phyloP scores from a whole-genome alignment of 2,329 filamentous ascomycete genomes.

The Aspergillus ruber region DNA sequence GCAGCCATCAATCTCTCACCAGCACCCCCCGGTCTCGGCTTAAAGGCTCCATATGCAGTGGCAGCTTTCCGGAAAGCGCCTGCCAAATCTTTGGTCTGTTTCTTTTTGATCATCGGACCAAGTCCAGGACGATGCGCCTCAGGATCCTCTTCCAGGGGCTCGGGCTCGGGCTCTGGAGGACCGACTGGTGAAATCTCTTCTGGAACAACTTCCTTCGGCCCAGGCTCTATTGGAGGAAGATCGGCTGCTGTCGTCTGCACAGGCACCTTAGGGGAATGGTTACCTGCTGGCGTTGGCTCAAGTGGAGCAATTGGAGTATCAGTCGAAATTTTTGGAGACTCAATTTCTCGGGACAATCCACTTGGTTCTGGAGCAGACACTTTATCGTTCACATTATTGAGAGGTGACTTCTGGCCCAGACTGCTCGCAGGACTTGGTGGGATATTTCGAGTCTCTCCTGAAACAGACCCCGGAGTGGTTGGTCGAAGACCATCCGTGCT shows the following conservation, averaged over 20 bases:
- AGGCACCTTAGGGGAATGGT: conserved; percentile 17
- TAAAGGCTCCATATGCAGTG: conserved; percentile 65
- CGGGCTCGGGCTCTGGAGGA: conserved; percentile 9
- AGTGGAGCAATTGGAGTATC: conserved; percentile 12
- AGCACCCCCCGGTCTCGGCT: conserved; percentile 79
- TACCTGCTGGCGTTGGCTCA: conserved; percentile 8
- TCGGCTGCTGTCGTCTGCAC: conserved; percentile 4
- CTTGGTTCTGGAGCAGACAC: conserved; percentile 30
- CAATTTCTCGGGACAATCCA: conserved; percentile 25
- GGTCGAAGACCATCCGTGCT: conserved; percentile 24
- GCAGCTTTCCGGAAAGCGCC: conserved; percentile 75
- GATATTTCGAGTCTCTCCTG: conserved; percentile 15
- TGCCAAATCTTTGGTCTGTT: conserved; percentile 65
- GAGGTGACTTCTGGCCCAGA: conserved; percentile 22
- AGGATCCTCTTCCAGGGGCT: conserved; percentile 41
- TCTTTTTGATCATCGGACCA: conserved; percentile 84
- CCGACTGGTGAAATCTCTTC: conserved; percentile 9
- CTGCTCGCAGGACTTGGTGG: conserved; percentile 18
- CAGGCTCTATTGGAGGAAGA: conserved; percentile 4
- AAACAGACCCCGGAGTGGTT: conserved; percentile 22
- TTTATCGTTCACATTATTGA: conserved; percentile 23
- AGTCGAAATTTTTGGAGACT: conserved; percentile 14
- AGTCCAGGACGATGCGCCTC: conserved; percentile 64
- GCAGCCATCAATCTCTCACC: conserved; percentile 67
- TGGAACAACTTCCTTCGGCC: conserved; percentile 5